Base-by-base conservation (phyloP, 2,329 filamentous ascomycete genomes). In the Cladosporium sp. region DNA sequence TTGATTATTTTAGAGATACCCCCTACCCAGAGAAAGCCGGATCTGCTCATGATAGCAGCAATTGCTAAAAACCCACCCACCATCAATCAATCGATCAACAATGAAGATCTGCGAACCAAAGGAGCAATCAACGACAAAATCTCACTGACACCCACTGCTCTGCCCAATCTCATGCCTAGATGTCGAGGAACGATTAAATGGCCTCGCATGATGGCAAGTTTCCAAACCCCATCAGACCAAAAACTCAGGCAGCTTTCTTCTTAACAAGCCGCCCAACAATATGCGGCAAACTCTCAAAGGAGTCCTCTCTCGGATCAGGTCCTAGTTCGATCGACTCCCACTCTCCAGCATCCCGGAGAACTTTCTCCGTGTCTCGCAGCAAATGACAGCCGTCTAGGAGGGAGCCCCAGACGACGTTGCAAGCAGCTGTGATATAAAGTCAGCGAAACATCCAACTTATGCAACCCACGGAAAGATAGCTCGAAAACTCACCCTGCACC, bases 241-340 rank as follows among this genome's bases (percentile, higher is more conserved):
- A n/a, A n/a, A 9, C 22, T 27, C 22, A 27, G 9, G 22, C 22
- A 27, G 22, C 22, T n/a, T n/a, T n/a, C 38, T 22, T 29, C 38
- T 50, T 50, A 12, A 50, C 41, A 29, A 50, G 13, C 9, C n/a
- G 45, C 13, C 48, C 48, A 36, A 38, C 20, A 1, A 43, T 19
- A 19, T 50, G 48, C 5, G 48, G 48, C 29, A 50, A 20, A 3
- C 15, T n/a, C 18, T 50, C 39, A 30, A 50, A 45, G n/a, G 22
- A 29, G 6, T 40, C 40, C 19, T 50, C 48, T 5, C 33, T 15
- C 3, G 40, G 16, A 18, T 43, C 39, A 29, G 32, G 30, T 2
- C 32, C 32, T 3, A 50, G n/a, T 9, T 32, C 40, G 29, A 50
- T 20, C 20, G 16, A 30, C n/a, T 43, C 48, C 48, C 48, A 50